A percentile compares a stretch with the other conserved stretches of the same genome.
Evolutionary conservation across 192 early-diverging fungal genomes (phyloP).

Genomic region (Chytriomyces hyalinus): DNA sequence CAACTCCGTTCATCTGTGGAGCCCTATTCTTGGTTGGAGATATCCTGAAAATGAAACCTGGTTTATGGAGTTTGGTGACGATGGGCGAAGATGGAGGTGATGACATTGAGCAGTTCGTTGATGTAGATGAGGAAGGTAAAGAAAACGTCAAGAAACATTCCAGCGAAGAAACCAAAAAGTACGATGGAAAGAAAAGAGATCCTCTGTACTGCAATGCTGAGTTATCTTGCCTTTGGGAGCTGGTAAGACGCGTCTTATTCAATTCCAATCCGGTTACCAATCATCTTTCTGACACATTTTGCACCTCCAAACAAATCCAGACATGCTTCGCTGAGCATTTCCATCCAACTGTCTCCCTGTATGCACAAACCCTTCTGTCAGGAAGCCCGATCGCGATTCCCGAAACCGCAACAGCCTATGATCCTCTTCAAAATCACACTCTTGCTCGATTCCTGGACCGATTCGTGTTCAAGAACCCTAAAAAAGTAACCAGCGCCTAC

Average conservation of each 20-base stretch:
- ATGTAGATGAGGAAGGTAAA: constrained; percentile 49
- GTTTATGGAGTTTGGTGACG: constrained; percentile 66
- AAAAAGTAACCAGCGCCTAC: constrained; percentile 64
- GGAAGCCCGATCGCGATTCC: constrained; percentile 69
- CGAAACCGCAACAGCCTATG: constrained; percentile 66
- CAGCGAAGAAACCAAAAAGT: constrained; percentile 44
- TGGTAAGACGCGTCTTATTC: constrained; percentile 55
- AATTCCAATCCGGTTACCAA: neutral
- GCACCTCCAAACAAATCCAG: constrained; percentile 34
- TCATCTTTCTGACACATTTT: neutral
- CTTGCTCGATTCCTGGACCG: constrained; percentile 91
- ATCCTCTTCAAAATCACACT: constrained; percentile 87
- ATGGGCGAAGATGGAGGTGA: constrained; percentile 75
- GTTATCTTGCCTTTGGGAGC: constrained; percentile 88
- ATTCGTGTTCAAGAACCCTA: constrained; percentile 95
- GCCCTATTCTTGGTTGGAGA: constrained; percentile 82
- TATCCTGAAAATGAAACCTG: constrained; percentile 60
- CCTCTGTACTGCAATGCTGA: constrained; percentile 85
- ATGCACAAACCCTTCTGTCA: constrained; percentile 73
- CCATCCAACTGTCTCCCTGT: constrained; percentile 90
- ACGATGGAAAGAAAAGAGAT: constrained; percentile 87
- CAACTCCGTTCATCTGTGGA: constrained; percentile 86
- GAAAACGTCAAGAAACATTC: constrained; percentile 30
- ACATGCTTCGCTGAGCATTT: constrained; percentile 77
- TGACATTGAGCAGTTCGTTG: constrained; percentile 66